phyloP scores from a whole-genome alignment of 2,329 filamentous ascomycete species.

The Daldinia sp. region DNA sequence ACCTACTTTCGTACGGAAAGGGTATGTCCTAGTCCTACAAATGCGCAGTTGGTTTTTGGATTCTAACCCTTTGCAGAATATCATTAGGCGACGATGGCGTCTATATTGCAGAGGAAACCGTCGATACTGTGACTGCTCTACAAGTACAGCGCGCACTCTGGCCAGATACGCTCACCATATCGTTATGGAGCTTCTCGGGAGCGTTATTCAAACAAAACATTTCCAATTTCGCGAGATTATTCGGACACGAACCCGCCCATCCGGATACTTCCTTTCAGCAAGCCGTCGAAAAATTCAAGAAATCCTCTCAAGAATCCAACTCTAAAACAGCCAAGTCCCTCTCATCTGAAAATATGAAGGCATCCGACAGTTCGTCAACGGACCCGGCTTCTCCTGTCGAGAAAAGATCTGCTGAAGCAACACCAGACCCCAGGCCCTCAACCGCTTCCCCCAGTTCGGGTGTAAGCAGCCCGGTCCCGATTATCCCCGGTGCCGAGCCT shows the following conservation, averaged over 20 bases:
- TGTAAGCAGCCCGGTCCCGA: conserved; percentile 26
- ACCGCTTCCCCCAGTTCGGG: conserved; percentile 25
- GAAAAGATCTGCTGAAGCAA: conserved; percentile 34
- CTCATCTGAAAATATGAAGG: conserved; percentile 28
- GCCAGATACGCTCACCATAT: conserved; percentile 60
- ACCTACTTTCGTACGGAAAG: conserved; percentile 65
- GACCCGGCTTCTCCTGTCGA: conserved; percentile 35
- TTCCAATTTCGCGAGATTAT: conserved; percentile 52
- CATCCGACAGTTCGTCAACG: conserved; percentile 37
- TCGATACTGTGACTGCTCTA: conserved; percentile 58
- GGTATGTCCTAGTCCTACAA: conserved; percentile 52
- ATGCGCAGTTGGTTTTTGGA: neutral
- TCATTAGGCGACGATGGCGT: conserved; percentile 58
- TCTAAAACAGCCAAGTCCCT: conserved; percentile 24
- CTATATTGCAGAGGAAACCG: conserved; percentile 55
- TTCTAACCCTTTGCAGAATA: conserved; percentile 51
- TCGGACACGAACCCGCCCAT: conserved; percentile 52
- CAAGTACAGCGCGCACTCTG: conserved; percentile 60
- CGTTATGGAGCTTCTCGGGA: conserved; percentile 61
- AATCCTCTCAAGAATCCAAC: conserved; percentile 29
- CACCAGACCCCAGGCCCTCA: conserved; percentile 31
- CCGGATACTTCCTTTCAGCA: conserved; percentile 42
- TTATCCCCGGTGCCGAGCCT: conserved; percentile 22
- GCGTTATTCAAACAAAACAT: conserved; percentile 57
- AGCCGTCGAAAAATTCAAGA: conserved; percentile 45